Evolutionary conservation across 352 stramenopile genomes (phyloP), one percentile per base, ranked within the genome.

Genomic region (Globisporangium abappressorium): DNA sequence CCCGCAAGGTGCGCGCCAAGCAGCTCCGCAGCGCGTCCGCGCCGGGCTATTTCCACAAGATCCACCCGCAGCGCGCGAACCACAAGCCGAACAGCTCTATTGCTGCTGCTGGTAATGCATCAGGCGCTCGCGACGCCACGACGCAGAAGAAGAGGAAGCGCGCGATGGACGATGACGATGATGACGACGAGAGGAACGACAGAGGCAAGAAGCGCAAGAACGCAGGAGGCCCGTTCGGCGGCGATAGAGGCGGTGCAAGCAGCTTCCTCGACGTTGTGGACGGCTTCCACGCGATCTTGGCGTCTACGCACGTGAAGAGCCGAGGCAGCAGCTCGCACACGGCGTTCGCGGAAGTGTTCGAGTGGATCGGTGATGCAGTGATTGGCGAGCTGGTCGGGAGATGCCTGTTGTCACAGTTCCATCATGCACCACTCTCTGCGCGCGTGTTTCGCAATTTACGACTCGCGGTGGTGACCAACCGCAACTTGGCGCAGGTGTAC

Each of bases 341-440:
- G 0, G 56, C 57, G 49, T 66, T 84, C 14, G 79, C 74, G 28
- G 86, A 94, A 30, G 84, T 90, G 47, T 82, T 82, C 68, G 86
- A 94, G 71, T 94, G 86, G 86, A 66, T 94, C 30, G 86, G 86
- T 43, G 86, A 94, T 60, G 84, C 86, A 5, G 78, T 92, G 11
- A 76, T 92, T 15, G 82, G 85, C n/a, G 86, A 94, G 70, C 64
- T 92, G 1, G 80, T 91, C 15, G 84, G 77, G 2, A 70, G 84
- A 8, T 90, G 80, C 38, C 58, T 94, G 26, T 64, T 94, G 38
- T 81, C 82, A 4, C 84, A 92, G 57, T 92, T 92, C 65, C 76
- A 85, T 18, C 55, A 70, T 8, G 70, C 77, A 2, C 82, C 84
- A 14, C 56, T 94, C 18, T 84, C 81, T 28, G 81, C 82, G 41